Percentiles rank a stretch among this genome's conserved stretches.
phyloP scores from a whole-genome alignment of 148 eudicot species.

The Dysphania ambrosioides region DNA sequence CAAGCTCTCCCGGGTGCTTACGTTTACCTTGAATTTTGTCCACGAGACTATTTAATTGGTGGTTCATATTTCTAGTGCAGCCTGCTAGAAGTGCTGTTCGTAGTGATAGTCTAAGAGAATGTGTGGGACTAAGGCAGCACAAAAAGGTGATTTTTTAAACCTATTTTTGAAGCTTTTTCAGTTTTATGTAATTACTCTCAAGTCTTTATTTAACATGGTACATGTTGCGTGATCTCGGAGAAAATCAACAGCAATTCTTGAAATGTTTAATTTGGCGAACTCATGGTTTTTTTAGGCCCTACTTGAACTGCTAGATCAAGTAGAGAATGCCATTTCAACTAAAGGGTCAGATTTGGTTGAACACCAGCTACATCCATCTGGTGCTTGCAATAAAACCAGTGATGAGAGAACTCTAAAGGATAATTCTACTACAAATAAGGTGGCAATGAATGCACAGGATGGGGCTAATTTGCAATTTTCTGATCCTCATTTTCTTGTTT shows the following conservation, averaged over 20 bases:
- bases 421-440: conserved; percentile 19
- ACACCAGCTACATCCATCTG: conserved; percentile 13
- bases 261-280: not conserved
- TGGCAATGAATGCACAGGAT: conserved; percentile 11
- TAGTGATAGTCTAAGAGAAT: conserved; percentile 34
- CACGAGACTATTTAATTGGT: conserved; percentile 7
- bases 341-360: conserved; percentile 40
- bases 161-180: no score
- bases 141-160: conserved; percentile 93
- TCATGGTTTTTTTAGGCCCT: conserved; percentile 51
- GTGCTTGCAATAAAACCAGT: conserved; percentile 24
- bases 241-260: not conserved
- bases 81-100: conserved; percentile 28
- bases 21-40: not conserved
- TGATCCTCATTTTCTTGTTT: conserved; percentile 35
- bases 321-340: conserved; percentile 64
- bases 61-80: conserved; percentile 41
- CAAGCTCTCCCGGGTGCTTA: not conserved
- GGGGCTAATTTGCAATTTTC: conserved; percentile 11
- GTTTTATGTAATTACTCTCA: not conserved
- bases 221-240: not conserved
- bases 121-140: conserved; percentile 61
- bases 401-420: conserved; percentile 20
- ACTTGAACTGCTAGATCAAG: conserved; percentile 90
- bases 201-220: not conserved